phyloP scores from a whole-genome alignment of 805 yeast genomes.

The Zygoascus biomembranicola region DNA sequence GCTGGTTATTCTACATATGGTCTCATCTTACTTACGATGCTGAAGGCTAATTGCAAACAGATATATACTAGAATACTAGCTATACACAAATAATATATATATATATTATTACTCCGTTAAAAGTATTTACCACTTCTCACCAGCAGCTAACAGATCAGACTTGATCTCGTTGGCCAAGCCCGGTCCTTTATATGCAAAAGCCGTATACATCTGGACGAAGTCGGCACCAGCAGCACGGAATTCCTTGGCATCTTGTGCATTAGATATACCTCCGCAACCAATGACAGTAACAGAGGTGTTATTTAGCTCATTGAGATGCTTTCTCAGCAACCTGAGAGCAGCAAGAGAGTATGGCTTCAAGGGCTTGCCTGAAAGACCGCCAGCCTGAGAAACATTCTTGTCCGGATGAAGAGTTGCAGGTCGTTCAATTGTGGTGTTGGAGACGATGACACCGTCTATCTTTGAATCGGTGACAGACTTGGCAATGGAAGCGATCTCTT shows the following conservation, averaged over 20 bases:
- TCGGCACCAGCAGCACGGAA: constrained; percentile 91
- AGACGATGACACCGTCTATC: constrained; percentile 85
- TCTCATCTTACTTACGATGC: too few relatives aligned
- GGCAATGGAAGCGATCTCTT: constrained; percentile 77
- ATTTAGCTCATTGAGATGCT: constrained; percentile 53
- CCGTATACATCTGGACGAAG: constrained; percentile 79
- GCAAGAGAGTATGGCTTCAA: constrained; percentile 68
- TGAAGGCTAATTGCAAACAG: too few relatives aligned
- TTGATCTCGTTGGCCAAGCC: constrained; percentile 61
- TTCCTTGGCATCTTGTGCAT: constrained; percentile 82
- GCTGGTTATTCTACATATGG: too few relatives aligned
- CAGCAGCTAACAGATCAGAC: constrained; percentile 32
- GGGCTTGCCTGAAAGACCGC: constrained; percentile 92
- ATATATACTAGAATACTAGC: too few relatives aligned
- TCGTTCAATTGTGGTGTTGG: constrained; percentile 86
- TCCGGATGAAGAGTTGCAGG: constrained; percentile 54
- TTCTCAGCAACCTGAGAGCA: constrained; percentile 64
- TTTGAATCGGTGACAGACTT: constrained; percentile 64
- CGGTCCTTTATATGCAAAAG: constrained; percentile 90
- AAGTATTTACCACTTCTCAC: constrained; percentile 1
- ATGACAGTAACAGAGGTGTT: constrained; percentile 53
- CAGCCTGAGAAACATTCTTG: constrained; percentile 43
- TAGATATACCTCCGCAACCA: constrained; percentile 93
- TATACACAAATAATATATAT: background rate
- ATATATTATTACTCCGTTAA: background rate